Evolutionary conservation across 169 alveolate genomes (phyloP), one percentile per base, ranked within the genome.

Genomic region (Plasmodium gonderi): DNA sequence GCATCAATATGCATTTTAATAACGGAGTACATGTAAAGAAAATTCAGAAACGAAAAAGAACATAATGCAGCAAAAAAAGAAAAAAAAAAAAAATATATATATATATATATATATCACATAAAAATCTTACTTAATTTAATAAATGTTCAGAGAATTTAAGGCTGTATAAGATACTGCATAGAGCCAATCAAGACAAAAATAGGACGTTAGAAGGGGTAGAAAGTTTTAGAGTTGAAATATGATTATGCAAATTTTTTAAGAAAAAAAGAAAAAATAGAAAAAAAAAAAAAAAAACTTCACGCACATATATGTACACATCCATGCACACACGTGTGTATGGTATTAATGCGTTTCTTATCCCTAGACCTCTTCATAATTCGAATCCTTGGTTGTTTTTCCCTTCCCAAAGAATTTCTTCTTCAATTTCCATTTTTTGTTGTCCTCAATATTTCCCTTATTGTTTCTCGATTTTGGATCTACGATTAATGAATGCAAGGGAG

Each of bases 381-480:
- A 26, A 38, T 72, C 92, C 29, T 69, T 82, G 54, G 79, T 82
- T 12, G 92, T 69, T 31, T 49, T 82, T 69, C 92, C 92, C 36
- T 82, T 82, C 12, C 92, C 92, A 45, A 82, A 64, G 51, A 82
- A 82, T 54, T 82, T 82, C 23, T 82, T 82, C 54, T 82, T 69
- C 33, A 45, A 29, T 7, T 40, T 68, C 72, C 79, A 69, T 49
- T 82, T 82, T 82, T 82, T 65, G 17, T 36, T 17, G 29, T 60
- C 49, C 4, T 79, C 23, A 69, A 12, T 67, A 47, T 65, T 20
- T n/a, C 74, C 60, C 31, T 82, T 69, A 60, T 82, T 69, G 36
- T 40, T 60, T 20, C 6, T 49, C 12, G 26, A 8, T 20, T 49
- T 33, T 17, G 92, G 81, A 8, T 49, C 92, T 82, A 54, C 11